These are phyloP conservation scores for Silene noctiflora DNA, from an alignment of 179 eudicot species.

Conservation along the genomic window DNA sequence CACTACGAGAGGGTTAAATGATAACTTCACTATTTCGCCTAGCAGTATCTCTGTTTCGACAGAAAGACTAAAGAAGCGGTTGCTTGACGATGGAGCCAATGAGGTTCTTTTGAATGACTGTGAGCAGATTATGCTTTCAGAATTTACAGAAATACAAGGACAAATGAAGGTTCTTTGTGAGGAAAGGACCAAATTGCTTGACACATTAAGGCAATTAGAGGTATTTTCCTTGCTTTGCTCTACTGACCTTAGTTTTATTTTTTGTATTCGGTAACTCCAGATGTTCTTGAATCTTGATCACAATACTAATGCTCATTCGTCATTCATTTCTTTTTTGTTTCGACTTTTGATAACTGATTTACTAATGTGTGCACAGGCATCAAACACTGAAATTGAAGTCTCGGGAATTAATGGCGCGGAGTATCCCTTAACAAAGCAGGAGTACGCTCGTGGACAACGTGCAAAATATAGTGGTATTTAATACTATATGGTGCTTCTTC, in stretches of 20 bases:
- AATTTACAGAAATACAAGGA: conserved; percentile 58
- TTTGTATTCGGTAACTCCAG: no score
- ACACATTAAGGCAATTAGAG: conserved; percentile 83
- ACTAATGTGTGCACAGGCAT: conserved; percentile 49
- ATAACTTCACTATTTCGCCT: conserved; percentile 39
- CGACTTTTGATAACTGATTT: not conserved
- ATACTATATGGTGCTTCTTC: conserved; percentile 29
- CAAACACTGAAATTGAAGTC: conserved; percentile 62
- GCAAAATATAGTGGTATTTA: conserved; percentile 66
- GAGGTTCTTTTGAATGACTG: conserved; percentile 73
- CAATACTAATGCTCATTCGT: not conserved
- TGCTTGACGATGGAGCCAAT: conserved; percentile 61
- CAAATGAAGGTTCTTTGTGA: conserved; percentile 59
- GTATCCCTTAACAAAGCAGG: conserved; percentile 47
- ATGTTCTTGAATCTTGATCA: conserved; percentile 4
- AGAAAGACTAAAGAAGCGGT: conserved; percentile 59
- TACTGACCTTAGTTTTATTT: no score
- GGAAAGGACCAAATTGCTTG: conserved; percentile 70
- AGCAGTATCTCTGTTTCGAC: conserved; percentile 59
- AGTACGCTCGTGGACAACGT: conserved; percentile 40
- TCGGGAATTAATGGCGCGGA: conserved; percentile 47
- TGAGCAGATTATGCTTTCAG: conserved; percentile 88
- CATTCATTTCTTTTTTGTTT: not conserved
- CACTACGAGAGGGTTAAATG: conserved; percentile 45
- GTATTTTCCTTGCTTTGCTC: conserved; percentile 40